Base-by-base conservation (phyloP, 208 protist genomes). In the Herpetomonas samuelpessoai region DNA sequence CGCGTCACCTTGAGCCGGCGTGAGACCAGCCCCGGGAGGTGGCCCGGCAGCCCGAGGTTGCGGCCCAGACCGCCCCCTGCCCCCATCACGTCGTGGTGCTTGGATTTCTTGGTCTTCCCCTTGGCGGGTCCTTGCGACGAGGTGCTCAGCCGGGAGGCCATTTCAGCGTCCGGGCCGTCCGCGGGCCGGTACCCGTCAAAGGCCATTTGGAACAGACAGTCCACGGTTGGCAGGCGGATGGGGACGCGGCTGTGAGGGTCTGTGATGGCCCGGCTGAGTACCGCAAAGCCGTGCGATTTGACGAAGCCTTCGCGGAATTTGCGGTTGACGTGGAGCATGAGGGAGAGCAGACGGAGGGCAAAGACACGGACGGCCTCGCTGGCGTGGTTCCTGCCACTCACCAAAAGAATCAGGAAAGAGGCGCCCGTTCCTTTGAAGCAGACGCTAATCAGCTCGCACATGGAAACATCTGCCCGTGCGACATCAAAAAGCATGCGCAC, bases 401-500 rank as follows among this genome's bases (percentile, higher is more conserved):
- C 62, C 30, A 96, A 81, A 50, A 72, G 39, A 46, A 95, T 53
- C 2, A 96, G 62, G 41, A 81, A 90, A 19, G 59, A 74, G 39
- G 75, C 29, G 19, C 86, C 86, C 9, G 70, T 71, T n/a, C 76
- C 74, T 21, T 82, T 78, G 70, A 85, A 90, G 54, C 71, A 79
- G 19, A 65, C 68, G 41, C 58, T 62, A 46, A 93, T 82, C 44
- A 73, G 51, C 39, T 93, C 84, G 47, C 82, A 88, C 74, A 92
- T 83, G 47, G 66, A 29, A 16, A 73, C 45, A 45, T 92, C 77
- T 4, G 85, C 82, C 6, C 81, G 68, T 16, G 90, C 74, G 30
- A 93, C 72, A 57, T 96, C 86, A 64, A 86, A 96, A n/a, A 96
- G 73, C 90, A 96, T 96, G 49, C 79, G 79, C 56, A 96, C 45